Percentiles rank a stretch among this genome's conserved stretches.
Conservation (phyloP, 2,329 filamentous ascomycete genomes). For the Magnaporthiopsis poae region DNA sequence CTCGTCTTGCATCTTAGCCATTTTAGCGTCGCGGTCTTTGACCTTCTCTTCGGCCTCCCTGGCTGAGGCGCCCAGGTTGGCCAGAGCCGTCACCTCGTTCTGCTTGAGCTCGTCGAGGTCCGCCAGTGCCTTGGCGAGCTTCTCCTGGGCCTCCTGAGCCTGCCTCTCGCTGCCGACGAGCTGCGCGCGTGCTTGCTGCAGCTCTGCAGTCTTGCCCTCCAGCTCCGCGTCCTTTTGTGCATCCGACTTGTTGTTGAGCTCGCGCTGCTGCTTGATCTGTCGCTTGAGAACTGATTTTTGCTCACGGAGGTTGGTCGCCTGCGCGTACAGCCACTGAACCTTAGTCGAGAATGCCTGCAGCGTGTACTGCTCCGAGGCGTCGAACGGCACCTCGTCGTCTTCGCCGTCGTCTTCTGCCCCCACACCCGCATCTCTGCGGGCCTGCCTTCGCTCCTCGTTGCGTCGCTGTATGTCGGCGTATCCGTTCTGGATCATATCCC, state of each 20-base stretch:
- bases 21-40: not conserved
- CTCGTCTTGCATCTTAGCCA: slow-evolving; percentile 1
- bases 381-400: slow-evolving; percentile 47
- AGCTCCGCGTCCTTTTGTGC: slow-evolving; percentile 57
- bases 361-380: slow-evolving; percentile 54
- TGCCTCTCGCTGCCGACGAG: slow-evolving; percentile 25
- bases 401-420: slow-evolving; percentile 51
- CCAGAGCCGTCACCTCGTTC: slow-evolving; percentile 15
- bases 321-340: slow-evolving; percentile 67
- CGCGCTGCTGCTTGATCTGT: slow-evolving; percentile 90
- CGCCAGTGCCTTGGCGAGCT: slow-evolving; percentile 37
- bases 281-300: slow-evolving; percentile 82
- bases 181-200: slow-evolving; percentile 30
- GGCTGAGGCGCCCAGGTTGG: slow-evolving; percentile 8
- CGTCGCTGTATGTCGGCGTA: slow-evolving; percentile 46
- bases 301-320: slow-evolving; percentile 68
- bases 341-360: slow-evolving; percentile 67
- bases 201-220: slow-evolving; percentile 45
- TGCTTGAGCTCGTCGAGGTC: slow-evolving; percentile 31
- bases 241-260: slow-evolving; percentile 81
- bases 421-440: slow-evolving; percentile 46
- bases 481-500: slow-evolving; percentile 47
- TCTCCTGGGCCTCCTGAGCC: slow-evolving; percentile 31
- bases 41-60: slow-evolving; percentile 4
- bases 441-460: slow-evolving; percentile 42